phyloP scores from a whole-genome alignment of 2,329 filamentous ascomycete genomes.

The Cladophialophora immunda region DNA sequence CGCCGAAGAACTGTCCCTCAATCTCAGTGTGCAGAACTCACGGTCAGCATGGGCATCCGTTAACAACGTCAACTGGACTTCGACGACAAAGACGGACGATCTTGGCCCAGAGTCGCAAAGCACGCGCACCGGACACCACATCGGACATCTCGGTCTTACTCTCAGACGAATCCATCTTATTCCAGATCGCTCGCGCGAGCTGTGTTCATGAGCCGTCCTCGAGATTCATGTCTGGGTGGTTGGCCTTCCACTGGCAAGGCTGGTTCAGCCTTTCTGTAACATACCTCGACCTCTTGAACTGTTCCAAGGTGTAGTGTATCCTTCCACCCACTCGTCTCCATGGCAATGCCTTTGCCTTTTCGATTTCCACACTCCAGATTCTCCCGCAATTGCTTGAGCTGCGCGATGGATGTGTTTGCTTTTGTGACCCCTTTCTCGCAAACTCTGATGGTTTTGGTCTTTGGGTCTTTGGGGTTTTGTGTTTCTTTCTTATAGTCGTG shows the following conservation, averaged over 20 bases:
- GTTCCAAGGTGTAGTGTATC: not conserved
- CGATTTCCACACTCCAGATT: not conserved
- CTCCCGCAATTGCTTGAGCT: not conserved
- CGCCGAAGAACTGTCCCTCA: no score
- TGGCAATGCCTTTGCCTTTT: not conserved
- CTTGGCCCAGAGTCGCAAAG: no score
- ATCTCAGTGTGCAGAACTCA: no score
- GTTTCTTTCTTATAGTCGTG: conserved; percentile 30
- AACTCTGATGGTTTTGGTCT: not conserved
- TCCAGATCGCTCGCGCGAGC: no score
- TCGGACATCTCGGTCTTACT: no score
- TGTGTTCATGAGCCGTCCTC: not conserved
- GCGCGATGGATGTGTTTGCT: not conserved
- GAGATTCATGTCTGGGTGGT: not conserved
- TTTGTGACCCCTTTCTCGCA: not conserved
- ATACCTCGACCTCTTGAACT: not conserved
- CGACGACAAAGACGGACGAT: no score
- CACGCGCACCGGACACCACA: no score
- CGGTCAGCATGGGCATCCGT: no score
- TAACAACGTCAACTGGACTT: no score
- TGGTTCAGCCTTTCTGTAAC: not conserved
- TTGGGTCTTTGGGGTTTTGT: no score
- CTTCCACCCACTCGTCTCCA: not conserved
- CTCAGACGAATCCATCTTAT: no score
- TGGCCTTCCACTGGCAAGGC: not conserved